phyloP scores from a whole-genome alignment of 192 early-diverging fungal genomes.

The Coemansia sp. region DNA sequence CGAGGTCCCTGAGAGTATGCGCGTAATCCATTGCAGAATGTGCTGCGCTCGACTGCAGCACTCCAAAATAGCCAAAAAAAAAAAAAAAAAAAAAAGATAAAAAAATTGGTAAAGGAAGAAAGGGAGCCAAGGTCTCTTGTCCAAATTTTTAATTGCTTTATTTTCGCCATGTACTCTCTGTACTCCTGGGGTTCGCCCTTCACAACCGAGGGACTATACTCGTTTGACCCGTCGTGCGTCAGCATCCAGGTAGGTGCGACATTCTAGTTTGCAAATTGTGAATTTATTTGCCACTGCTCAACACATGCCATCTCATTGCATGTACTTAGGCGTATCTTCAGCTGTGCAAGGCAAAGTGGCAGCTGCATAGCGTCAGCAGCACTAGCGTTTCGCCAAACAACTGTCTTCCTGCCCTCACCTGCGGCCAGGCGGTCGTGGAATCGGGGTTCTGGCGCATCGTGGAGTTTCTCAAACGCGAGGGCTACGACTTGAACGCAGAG shows the following conservation, averaged over 20 bases:
- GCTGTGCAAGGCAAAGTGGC: constrained; percentile 43
- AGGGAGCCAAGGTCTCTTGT: not conserved
- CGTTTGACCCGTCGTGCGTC: constrained; percentile 43
- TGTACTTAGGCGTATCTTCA: constrained; percentile 39
- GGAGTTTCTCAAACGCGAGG: constrained; percentile 34
- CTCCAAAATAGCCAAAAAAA: not conserved
- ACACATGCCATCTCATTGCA: too few relatives aligned
- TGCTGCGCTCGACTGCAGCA: not conserved
- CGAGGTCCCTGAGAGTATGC: constrained; percentile 28
- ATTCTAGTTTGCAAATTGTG: not conserved
- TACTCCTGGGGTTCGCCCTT: constrained; percentile 50
- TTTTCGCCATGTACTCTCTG: constrained; percentile 26
- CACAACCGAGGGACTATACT: constrained; percentile 28
- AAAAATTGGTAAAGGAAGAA: not conserved
- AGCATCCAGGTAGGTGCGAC: constrained; percentile 33
- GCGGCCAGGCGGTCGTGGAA: constrained; percentile 18
- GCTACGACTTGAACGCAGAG: constrained; percentile 13
- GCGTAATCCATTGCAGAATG: constrained; percentile 34
- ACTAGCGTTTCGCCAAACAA: constrained; percentile 29
- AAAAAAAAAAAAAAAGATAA: too few relatives aligned
- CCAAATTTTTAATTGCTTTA: not conserved
- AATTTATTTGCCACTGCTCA: too few relatives aligned
- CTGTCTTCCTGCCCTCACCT: constrained; percentile 29
- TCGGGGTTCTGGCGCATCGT: constrained; percentile 45
- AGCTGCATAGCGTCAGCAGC: constrained; percentile 31